These are phyloP conservation scores for Beauveria sp. DNA, from an alignment of 2,329 filamentous ascomycete species.

Conservation along the genomic window DNA sequence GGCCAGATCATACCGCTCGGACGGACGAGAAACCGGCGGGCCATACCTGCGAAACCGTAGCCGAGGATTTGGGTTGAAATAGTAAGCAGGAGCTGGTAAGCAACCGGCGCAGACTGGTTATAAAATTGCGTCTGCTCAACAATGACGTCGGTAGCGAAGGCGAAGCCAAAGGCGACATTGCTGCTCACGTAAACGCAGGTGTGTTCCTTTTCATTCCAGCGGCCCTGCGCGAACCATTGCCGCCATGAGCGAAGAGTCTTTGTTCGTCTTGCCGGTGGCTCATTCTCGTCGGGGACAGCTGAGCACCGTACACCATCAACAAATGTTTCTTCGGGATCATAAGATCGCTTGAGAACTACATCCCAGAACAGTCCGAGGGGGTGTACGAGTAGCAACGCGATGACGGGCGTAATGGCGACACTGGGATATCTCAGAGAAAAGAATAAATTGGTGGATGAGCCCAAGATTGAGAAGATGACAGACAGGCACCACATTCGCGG, in stretches of 20 bases:
- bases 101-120: conserved; percentile 66
- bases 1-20: conserved; percentile 91
- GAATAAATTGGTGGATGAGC: conserved; percentile 78
- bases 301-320: conserved; percentile 37
- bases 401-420: conserved; percentile 82
- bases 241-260: conserved; percentile 41
- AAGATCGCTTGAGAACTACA: conserved; percentile 55
- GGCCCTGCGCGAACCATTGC: conserved; percentile 70
- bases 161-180: conserved; percentile 84
- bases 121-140: conserved; percentile 88
- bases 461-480: conserved; percentile 71
- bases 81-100: conserved; percentile 75
- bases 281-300: conserved; percentile 15
- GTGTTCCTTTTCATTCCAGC: conserved; percentile 85
- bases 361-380: conserved; percentile 79
- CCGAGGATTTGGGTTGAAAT: conserved; percentile 81
- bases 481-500: conserved; percentile 81
- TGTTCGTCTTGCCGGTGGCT: conserved; percentile 13
- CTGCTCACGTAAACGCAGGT: conserved; percentile 84
- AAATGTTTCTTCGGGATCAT: conserved; percentile 42
- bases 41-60: conserved; percentile 78
- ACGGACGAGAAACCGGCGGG: conserved; percentile 71
- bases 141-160: conserved; percentile 83
- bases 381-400: conserved; percentile 76
- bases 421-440: conserved; percentile 87